Percentiles rank a stretch among this genome's conserved stretches.
Evolutionary conservation across 2,329 filamentous ascomycete genomes (phyloP).

Genomic region (Herpomyces periplanetae): DNA sequence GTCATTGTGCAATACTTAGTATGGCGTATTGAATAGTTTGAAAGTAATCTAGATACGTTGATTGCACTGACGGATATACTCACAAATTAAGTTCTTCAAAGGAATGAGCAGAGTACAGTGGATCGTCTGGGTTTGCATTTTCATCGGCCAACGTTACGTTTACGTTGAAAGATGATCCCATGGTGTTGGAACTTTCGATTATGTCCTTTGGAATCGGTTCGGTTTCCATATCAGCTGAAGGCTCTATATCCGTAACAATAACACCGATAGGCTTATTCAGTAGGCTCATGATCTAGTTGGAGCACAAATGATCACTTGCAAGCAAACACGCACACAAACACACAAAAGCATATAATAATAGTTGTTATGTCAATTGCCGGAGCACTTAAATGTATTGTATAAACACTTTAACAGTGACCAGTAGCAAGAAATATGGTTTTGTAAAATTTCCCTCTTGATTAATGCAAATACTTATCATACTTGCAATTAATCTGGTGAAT

Average conservation of each 20-base stretch:
- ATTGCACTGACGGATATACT: constrained; percentile 7
- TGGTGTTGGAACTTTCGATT: neutral
- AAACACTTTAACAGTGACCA: no score
- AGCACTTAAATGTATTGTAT: no score
- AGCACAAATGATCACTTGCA: no score
- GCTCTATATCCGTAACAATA: constrained; percentile 3
- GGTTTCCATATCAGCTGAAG: constrained; percentile 2
- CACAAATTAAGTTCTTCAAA: constrained; percentile 65
- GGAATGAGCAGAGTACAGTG: constrained; percentile 40
- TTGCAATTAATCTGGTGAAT: no score
- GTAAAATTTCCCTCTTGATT: no score
- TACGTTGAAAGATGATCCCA: constrained; percentile 21
- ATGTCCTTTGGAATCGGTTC: constrained; percentile 2
- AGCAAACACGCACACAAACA: no score
- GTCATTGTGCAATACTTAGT: constrained; percentile 3
- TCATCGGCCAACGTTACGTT: constrained; percentile 70
- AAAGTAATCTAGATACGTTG: constrained; percentile 1
- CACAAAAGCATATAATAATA: no score
- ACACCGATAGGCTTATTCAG: constrained; percentile 8
- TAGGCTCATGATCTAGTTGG: no score
- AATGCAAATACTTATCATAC: no score
- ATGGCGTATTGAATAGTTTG: constrained; percentile 2
- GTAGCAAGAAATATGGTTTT: no score
- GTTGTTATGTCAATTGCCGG: no score
- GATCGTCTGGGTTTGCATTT: constrained; percentile 33